Conservation (phyloP, 148 eudicot species). For the Amaranthus cruentus region DNA sequence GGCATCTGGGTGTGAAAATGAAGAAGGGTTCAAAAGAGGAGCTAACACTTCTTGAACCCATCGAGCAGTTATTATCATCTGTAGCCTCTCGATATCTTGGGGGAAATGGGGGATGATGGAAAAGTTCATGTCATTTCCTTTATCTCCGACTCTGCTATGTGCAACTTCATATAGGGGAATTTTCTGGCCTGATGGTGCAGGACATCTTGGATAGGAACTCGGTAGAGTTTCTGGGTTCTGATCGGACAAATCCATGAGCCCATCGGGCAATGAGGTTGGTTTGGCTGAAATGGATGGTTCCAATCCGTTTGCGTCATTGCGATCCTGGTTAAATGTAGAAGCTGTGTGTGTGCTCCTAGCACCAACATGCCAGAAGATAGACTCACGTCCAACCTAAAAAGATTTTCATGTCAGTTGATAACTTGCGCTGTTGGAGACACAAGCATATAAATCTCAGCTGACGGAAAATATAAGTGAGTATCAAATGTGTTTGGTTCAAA, state of each 20-base stretch:
- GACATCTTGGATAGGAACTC: constrained; percentile 22
- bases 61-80: constrained; percentile 53
- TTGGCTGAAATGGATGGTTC: constrained; percentile 7
- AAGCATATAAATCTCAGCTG: no score
- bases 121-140: constrained; percentile 91
- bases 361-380: constrained; percentile 50
- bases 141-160: constrained; percentile 93
- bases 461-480: no score
- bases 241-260: constrained; percentile 17
- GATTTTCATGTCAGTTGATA: neutral
- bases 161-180: constrained; percentile 64
- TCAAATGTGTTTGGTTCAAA: no score
- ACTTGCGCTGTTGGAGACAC: neutral
- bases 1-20: constrained; percentile 54
- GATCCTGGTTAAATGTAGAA: constrained; percentile 24
- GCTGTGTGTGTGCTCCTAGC: constrained; percentile 35
- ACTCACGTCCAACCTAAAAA: constrained; percentile 59
- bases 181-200: constrained; percentile 56
- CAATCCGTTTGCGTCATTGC: neutral
- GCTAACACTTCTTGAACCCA: constrained; percentile 77
- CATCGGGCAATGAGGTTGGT: constrained; percentile 16
- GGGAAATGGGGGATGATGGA: constrained; percentile 80
- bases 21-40: constrained; percentile 50
- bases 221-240: constrained; percentile 19
- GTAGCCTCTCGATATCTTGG: constrained; percentile 63